Percentiles rank a stretch among this genome's conserved stretches.
Evolutionary conservation across 2,329 filamentous ascomycete genomes (phyloP).

Genomic region (Cercospora brassicicola): DNA sequence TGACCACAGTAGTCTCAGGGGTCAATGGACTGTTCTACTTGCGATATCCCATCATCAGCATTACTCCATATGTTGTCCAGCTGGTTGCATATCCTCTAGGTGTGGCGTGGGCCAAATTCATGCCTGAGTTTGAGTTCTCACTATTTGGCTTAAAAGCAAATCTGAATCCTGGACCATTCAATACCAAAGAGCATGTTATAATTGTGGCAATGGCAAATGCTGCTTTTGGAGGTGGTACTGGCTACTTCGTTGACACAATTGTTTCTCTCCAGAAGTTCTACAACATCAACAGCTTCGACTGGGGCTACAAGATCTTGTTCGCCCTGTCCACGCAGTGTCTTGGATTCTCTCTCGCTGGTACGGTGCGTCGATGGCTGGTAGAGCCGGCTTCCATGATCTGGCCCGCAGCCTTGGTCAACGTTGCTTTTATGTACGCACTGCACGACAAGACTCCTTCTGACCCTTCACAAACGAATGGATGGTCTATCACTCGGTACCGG

Average conservation of each 20-base stretch:
- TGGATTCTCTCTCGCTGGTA: constrained; percentile 80
- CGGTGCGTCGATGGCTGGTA: constrained; percentile 77
- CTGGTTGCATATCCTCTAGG: constrained; percentile 81
- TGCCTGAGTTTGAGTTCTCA: constrained; percentile 51
- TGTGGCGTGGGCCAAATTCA: constrained; percentile 60
- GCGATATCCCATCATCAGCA: constrained; percentile 84
- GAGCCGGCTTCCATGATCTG: constrained; percentile 87
- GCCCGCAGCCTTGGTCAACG: constrained; percentile 83
- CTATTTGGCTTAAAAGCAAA: constrained; percentile 57
- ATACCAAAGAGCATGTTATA: constrained; percentile 35
- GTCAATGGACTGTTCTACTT: constrained; percentile 81
- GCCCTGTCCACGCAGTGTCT: constrained; percentile 84
- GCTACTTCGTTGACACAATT: constrained; percentile 32
- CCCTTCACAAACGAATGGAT: constrained; percentile 65
- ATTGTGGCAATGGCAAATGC: constrained; percentile 51
- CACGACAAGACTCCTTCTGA: constrained; percentile 48
- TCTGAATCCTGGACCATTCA: constrained; percentile 52
- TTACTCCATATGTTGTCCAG: constrained; percentile 82
- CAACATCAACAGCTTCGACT: constrained; percentile 65
- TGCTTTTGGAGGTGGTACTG: constrained; percentile 41
- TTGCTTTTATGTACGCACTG: constrained; percentile 60
- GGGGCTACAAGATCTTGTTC: constrained; percentile 78
- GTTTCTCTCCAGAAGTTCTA: constrained; percentile 64
- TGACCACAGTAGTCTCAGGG: constrained; percentile 62
- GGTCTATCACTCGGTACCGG: constrained; percentile 77